Percentiles rank a stretch among this genome's conserved stretches.
phyloP scores from a whole-genome alignment of 768 basidiomycete species.

The Suillus plorans region DNA sequence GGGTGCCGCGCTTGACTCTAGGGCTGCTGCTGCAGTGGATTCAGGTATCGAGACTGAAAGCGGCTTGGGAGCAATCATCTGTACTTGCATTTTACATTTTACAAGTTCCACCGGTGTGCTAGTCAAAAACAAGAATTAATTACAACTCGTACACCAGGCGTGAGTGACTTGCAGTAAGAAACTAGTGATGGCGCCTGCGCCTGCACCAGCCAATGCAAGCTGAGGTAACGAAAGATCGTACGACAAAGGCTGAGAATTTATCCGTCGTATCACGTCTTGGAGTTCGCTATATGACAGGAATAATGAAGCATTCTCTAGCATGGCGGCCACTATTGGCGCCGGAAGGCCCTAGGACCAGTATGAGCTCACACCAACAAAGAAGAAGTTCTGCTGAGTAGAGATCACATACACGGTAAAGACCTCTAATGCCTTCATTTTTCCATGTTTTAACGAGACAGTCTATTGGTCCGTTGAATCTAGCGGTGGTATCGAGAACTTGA shows the following conservation, averaged over 20 bases:
- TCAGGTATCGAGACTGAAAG: slow-evolving; percentile 18
- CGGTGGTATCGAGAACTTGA: slow-evolving; percentile 72
- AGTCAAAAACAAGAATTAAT: slow-evolving; percentile 1
- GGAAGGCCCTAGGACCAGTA: slow-evolving; percentile 72
- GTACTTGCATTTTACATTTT: slow-evolving; percentile 98
- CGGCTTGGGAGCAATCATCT: slow-evolving; percentile 57
- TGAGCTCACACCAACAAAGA: slow-evolving; percentile 5
- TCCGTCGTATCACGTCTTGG: slow-evolving; percentile 56
- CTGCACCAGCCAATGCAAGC: slow-evolving; percentile 76
- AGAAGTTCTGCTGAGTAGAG: neutral
- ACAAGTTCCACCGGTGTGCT: slow-evolving; percentile 94
- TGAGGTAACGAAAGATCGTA: slow-evolving; percentile 61
- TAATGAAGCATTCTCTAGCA: slow-evolving; percentile 86
- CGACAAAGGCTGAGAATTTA: slow-evolving; percentile 33
- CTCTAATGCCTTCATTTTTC: slow-evolving; percentile 75
- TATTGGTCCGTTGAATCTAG: slow-evolving; percentile 79
- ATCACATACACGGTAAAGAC: slow-evolving; percentile 78
- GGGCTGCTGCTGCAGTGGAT: slow-evolving; percentile 13
- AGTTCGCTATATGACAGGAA: slow-evolving; percentile 85
- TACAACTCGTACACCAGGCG: neutral
- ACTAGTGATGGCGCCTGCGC: slow-evolving; percentile 85
- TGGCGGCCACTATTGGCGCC: slow-evolving; percentile 87
- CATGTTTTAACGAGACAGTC: slow-evolving; percentile 87
- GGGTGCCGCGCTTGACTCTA: slow-evolving; percentile 8
- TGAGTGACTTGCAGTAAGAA: slow-evolving; percentile 71